Base-by-base conservation (phyloP, 148 eudicot genomes). In the Vaccinium macrocarpon region DNA sequence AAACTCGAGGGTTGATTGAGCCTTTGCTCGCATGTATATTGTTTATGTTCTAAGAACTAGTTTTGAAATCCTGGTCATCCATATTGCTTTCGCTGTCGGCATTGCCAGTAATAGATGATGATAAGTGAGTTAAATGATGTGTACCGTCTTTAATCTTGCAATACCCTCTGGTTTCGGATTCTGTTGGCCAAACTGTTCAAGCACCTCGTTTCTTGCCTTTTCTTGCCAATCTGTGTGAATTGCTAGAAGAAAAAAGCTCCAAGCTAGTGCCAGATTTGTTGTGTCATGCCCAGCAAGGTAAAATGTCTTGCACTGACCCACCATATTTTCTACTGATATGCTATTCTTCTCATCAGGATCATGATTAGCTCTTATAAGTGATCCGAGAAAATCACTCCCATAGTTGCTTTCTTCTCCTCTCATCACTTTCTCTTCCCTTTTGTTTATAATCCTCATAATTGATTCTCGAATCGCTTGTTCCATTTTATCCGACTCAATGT, bases 201-300 rank as follows among this genome's bases (percentile, higher is more conserved):
- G 32, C 35, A 81, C 83, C 23, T 81, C 83, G 23, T 42, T 46
- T 19, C 83, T 81, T 3, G 75, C 83, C 15, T 81, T 81, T 2
- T 81, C 83, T 81, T 81, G 83, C 83, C 83, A 81, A 38, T 81
- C 83, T n/a, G 56, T 32, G 32, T 81, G 57, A n/a, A 15, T 46
- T 62, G 83, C 83, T 7, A 81, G 56, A 51, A 81, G 75, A 38
- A 64, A 38, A 81, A 18, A 15, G 21, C 42, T 7, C 83, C 83
- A 81, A 7, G 42, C 35, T 2, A 81, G 57, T 18, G 14, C 18
- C 42, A 55, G 10, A 1, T 27, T 81, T 3, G 73, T 49, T 1
- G 83, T 81, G 19, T 81, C 83, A 5, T 81, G 83, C 13, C 83
- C 83, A 14, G 18, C 27, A 6, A 4, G 25, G 83, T 81, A 81